Evolutionary conservation across 73 alveolate species (phyloP), one percentile per base, ranked within the genome.

Genomic region (Paraurostyla sp.): DNA sequence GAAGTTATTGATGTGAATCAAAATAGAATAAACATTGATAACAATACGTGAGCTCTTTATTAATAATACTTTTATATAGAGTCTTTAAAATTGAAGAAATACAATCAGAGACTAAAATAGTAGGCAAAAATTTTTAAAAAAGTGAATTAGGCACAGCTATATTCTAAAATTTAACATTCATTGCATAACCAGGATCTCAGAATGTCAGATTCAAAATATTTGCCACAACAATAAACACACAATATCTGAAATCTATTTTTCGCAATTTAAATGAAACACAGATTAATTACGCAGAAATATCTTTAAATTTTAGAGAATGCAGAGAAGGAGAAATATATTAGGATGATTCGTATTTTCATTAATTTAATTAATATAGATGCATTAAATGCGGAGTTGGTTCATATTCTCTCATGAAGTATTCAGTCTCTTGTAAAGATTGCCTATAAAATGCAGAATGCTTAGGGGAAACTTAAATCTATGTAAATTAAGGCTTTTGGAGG

Each of bases 401-500:
- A 13, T 38, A 22, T 38, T 69, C 84, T 9, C 40, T 69, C 4
- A n/a, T 4, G 7, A 43, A 29, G 40, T 11, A 40, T 20, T 69
- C 62, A 13, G 3, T 6, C 18, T 36, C 3, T 7, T 69, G 84
- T 38, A 7, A 22, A 6, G 84, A 69, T 13, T 69, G 84, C 35
- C 68, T 32, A 18, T 11, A 30, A 43, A 43, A 75, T n/a, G 7
- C 75, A 11, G 71, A 75, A 75, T 83, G 92, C 42, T 49, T 27
- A n/a, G 92, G 92, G n/a, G 87, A 80, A 0, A 3, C 7, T 49
- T 16, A 36, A 20, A n/a, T 83, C 0, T 13, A 16, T 0, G 49
- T 75, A 1, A 30, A 69, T n/a, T 32, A 51, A 20, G 92, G 92
- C 75, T 69, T 33, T 63, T 83, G 92, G 87, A 65, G 86, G 32